phyloP scores from a whole-genome alignment of 139 green algal genomes.

The Tetraselmis chui region DNA sequence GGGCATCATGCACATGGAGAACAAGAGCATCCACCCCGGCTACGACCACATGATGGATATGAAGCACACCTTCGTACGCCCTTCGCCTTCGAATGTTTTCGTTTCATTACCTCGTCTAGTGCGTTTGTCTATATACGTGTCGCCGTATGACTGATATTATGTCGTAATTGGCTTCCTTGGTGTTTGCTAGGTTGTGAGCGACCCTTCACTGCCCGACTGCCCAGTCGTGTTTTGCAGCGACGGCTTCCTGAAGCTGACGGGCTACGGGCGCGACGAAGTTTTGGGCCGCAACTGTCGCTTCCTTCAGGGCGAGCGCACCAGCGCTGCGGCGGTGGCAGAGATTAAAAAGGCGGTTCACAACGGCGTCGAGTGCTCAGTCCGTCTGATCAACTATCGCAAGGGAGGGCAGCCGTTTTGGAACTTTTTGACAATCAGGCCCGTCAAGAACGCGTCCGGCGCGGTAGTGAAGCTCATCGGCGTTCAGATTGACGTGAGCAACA shows the following conservation, averaged over 20 bases:
- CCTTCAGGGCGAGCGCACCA: conserved; percentile 75
- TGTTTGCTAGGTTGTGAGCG: conserved; percentile 24
- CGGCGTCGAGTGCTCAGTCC: conserved; percentile 71
- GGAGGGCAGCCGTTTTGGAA: conserved; percentile 89
- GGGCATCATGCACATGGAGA: conserved; percentile 1
- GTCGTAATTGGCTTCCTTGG: no score
- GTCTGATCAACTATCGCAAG: conserved; percentile 94
- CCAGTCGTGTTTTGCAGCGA: conserved; percentile 21
- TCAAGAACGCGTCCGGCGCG: conserved; percentile 70
- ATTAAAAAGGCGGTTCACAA: conserved; percentile 71
- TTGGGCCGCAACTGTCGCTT: conserved; percentile 17
- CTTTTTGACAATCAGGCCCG: conserved; percentile 92
- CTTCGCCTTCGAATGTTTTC: background rate
- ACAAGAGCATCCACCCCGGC: background rate
- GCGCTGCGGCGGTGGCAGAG: conserved; percentile 58
- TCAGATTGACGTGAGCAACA: conserved; percentile 44
- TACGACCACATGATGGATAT: background rate
- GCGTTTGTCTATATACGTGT: no score
- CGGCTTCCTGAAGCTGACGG: conserved; percentile 22
- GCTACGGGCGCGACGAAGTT: conserved; percentile 22
- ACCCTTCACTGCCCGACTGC: conserved; percentile 16
- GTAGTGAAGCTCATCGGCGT: conserved; percentile 90
- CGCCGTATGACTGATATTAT: no score
- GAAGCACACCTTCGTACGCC: background rate
- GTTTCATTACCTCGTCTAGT: no score